Evolutionary conservation across 805 yeast genomes (phyloP).

Genomic region (Diddensiella transvaalensis): DNA sequence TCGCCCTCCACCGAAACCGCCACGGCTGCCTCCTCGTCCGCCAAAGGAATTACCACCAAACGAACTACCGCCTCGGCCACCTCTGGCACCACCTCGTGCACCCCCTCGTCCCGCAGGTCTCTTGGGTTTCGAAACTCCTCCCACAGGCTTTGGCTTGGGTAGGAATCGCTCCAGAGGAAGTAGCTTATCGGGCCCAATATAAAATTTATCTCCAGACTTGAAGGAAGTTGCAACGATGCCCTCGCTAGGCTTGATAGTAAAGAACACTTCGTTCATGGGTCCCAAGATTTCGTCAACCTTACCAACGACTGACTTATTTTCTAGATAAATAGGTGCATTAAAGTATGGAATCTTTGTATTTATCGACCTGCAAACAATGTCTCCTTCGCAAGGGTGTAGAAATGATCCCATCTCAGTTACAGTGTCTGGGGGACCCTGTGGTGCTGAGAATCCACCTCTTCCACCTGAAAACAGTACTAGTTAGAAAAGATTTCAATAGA

Average conservation of each 20-base stretch:
- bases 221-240: constrained; percentile 94
- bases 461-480: too few relatives aligned
- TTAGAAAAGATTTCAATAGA: too few relatives aligned
- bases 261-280: constrained; percentile 95
- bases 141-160: constrained; percentile 89
- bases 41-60: constrained; percentile 47
- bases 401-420: constrained; percentile 96
- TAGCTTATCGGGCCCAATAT: constrained; percentile 90
- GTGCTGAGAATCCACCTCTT: constrained; percentile 60
- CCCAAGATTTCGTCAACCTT: constrained; percentile 98
- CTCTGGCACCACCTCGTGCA: constrained; percentile 30
- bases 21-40: constrained; percentile 27
- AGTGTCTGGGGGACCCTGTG: constrained; percentile 94
- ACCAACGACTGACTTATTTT: constrained; percentile 93
- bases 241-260: constrained; percentile 93
- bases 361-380: constrained; percentile 91
- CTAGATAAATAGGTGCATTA: constrained; percentile 97
- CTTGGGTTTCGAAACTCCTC: constrained; percentile 73
- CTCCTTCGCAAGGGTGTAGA: constrained; percentile 92
- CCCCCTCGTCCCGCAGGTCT: constrained; percentile 46
- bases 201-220: constrained; percentile 94
- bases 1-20: constrained; percentile 25
- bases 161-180: constrained; percentile 94
- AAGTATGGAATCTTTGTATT: constrained; percentile 94
- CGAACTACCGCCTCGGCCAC: constrained; percentile 41